These are phyloP conservation scores for Flaveria brownii DNA, from an alignment of 129 eudicot species.

Conservation along the genomic window DNA sequence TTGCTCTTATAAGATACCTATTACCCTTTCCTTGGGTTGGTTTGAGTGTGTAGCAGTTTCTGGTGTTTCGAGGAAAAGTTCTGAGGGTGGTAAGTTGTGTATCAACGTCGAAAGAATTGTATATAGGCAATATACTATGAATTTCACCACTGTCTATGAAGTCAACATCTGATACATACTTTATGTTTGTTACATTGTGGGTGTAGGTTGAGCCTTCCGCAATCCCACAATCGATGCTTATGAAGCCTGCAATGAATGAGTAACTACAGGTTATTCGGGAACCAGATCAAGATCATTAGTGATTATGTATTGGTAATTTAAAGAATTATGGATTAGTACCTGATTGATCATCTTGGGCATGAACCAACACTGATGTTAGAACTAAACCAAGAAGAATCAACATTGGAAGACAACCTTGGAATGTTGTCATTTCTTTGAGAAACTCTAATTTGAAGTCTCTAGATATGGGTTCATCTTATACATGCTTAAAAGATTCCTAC, in stretches of 20 bases:
- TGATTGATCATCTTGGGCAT: conserved; percentile 7
- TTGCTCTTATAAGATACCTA: conserved; percentile 41
- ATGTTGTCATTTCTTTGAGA: not conserved
- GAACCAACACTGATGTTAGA: conserved; percentile 1
- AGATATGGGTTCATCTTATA: not conserved
- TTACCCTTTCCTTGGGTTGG: conserved; percentile 45
- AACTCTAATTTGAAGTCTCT: not conserved
- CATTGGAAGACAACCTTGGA: not conserved
- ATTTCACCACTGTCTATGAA: conserved; percentile 43
- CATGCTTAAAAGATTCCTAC: not conserved
- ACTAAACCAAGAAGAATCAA: not conserved
- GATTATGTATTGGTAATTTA: not conserved
- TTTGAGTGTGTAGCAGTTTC: conserved; percentile 57
- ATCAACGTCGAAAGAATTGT: not conserved
- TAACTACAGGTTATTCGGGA: not conserved
- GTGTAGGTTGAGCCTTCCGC: conserved; percentile 34
- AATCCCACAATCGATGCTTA: conserved; percentile 68
- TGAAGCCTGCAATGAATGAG: conserved; percentile 38
- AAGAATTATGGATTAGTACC: not conserved
- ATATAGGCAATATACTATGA: conserved; percentile 28
- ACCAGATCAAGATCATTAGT: not conserved
- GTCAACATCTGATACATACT: conserved; percentile 36
- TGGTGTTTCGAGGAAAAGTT: conserved; percentile 55
- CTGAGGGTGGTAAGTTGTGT: conserved; percentile 36
- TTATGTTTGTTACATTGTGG: conserved; percentile 23